These are phyloP conservation scores for Apophysomyces trapeziformis DNA, from an alignment of 371 early-diverging fungal genomes.

Conservation along the genomic window DNA sequence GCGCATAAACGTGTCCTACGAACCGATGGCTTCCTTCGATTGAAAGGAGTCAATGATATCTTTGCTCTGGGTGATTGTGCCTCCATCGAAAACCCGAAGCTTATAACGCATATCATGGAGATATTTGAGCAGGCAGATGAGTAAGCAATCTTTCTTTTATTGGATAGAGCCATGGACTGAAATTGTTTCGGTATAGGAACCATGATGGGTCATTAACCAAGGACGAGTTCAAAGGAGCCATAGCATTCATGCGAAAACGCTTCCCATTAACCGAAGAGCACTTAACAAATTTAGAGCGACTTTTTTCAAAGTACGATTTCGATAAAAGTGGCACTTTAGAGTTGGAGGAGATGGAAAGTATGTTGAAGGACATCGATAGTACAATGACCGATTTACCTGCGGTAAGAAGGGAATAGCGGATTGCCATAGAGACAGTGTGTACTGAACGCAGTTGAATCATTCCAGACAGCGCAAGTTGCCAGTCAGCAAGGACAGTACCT, in stretches of 20 bases:
- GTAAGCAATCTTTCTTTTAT: constrained; percentile 22
- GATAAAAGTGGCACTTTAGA: constrained; percentile 66
- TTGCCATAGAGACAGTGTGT: too few species aligned
- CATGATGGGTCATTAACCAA: constrained; percentile 52
- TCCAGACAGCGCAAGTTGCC: constrained; percentile 88
- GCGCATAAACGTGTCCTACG: constrained; percentile 67
- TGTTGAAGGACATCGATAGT: constrained; percentile 67
- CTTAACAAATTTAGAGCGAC: constrained; percentile 45
- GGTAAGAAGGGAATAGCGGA: constrained; percentile 31
- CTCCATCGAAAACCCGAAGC: constrained; percentile 72
- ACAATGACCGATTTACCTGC: constrained; percentile 78
- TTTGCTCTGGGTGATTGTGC: constrained; percentile 93
- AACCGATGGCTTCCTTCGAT: constrained; percentile 75
- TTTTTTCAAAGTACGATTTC: constrained; percentile 65
- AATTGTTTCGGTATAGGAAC: constrained; percentile 26
- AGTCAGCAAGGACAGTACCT: constrained; percentile 83
- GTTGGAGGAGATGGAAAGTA: constrained; percentile 58
- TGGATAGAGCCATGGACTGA: too few species aligned
- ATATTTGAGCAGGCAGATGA: constrained; percentile 56
- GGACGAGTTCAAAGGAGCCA: constrained; percentile 51
- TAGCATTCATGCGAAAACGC: constrained; percentile 39
- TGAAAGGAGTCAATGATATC: constrained; percentile 68
- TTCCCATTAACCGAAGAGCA: constrained; percentile 64
- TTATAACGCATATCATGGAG: constrained; percentile 57
- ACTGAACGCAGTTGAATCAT: too few species aligned